These are phyloP conservation scores for Moniliophthora roreri DNA, from an alignment of 1,284 basidiomycete species.

Conservation along the genomic window DNA sequence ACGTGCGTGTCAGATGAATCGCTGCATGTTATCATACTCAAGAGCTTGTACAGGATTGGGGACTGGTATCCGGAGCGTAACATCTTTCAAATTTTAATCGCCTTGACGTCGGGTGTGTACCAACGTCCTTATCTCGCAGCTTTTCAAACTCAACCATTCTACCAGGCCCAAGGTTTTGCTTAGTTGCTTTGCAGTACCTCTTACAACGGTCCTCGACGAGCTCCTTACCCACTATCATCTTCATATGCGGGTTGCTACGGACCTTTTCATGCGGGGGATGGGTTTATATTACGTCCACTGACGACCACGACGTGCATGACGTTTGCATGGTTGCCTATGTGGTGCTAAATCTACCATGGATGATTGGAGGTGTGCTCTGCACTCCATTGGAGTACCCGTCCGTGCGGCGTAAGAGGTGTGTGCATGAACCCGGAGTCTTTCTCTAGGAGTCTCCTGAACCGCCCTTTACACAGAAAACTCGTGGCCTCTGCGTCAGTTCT, in stretches of 20 bases:
- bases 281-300: conserved; percentile 88
- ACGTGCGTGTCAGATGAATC: conserved; percentile 59
- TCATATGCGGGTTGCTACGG: conserved; percentile 68
- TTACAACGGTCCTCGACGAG: conserved; percentile 47
- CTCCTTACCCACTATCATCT: conserved; percentile 54
- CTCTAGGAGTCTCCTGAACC: too few relatives aligned
- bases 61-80: conserved; percentile 92
- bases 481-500: conserved; percentile 49
- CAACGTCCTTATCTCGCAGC: conserved; percentile 13
- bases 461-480: conserved; percentile 38
- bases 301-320: conserved; percentile 84
- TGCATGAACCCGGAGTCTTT: conserved; percentile 11
- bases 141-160: conserved; percentile 11
- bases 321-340: conserved; percentile 88
- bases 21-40: neutral
- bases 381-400: conserved; percentile 43
- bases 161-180: conserved; percentile 75
- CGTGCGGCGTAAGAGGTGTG: conserved; percentile 54
- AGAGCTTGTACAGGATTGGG: conserved; percentile 60
- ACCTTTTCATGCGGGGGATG: conserved; percentile 89
- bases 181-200: conserved; percentile 76
- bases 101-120: conserved; percentile 70
- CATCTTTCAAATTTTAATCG: conserved; percentile 89
- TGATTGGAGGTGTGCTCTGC: conserved; percentile 68
- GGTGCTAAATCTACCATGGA: conserved; percentile 84